A percentile compares a stretch with the other conserved stretches of the same genome.
Evolutionary conservation across 2,329 filamentous ascomycete genomes (phyloP).

Genomic region (Penicillium polonicum): DNA sequence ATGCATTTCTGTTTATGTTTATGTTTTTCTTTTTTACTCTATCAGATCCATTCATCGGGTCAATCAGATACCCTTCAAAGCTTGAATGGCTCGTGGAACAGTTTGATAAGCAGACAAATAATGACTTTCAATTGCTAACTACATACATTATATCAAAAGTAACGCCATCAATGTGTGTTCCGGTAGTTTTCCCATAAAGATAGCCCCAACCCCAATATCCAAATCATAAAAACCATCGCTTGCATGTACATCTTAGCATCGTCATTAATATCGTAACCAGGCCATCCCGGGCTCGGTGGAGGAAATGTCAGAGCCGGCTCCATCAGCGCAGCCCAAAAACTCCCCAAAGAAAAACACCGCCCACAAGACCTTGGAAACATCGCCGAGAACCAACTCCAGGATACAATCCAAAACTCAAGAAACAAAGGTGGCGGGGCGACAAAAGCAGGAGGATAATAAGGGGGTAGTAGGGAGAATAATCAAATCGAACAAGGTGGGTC

Average conservation of each 20-base stretch:
- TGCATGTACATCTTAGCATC: conserved; percentile 43
- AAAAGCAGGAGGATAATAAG: conserved; percentile 2
- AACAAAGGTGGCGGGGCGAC: background rate
- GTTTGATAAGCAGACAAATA: conserved; percentile 14
- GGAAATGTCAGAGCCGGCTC: conserved; percentile 28
- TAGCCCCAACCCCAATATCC: conserved; percentile 22
- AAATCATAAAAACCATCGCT: conserved; percentile 36
- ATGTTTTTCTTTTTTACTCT: conserved; percentile 1
- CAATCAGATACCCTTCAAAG: conserved; percentile 25
- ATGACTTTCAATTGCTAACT: conserved; percentile 21
- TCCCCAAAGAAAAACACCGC: conserved; percentile 28
- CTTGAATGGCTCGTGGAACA: conserved; percentile 1
- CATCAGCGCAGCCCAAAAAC: conserved; percentile 27
- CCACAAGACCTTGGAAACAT: conserved; percentile 23
- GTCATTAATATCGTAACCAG: conserved; percentile 40
- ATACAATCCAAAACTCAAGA: conserved; percentile 18
- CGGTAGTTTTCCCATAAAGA: conserved; percentile 15
- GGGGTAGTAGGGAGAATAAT: background rate
- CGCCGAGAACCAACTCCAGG: conserved; percentile 18
- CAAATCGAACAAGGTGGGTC: conserved; percentile 4
- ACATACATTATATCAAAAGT: conserved; percentile 20
- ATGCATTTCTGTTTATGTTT: conserved; percentile 1
- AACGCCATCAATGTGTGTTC: conserved; percentile 21
- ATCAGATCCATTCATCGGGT: conserved; percentile 5
- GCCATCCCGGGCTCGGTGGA: conserved; percentile 31